Evolutionary conservation across 2,329 filamentous ascomycete genomes (phyloP).

Genomic region (Stylonectria norvegica): DNA sequence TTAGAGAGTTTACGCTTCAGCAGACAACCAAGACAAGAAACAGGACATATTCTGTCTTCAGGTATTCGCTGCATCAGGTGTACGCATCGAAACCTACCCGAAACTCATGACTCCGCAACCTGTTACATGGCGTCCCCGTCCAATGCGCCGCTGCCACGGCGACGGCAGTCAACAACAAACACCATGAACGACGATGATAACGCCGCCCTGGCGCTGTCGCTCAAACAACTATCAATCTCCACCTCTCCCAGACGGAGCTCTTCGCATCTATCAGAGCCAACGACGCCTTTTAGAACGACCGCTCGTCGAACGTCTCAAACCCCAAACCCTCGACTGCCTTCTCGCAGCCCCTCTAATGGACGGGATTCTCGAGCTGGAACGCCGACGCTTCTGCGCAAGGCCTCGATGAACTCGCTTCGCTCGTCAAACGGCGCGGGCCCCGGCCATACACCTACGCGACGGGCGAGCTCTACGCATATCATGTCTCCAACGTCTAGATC

Average conservation of each 20-base stretch:
- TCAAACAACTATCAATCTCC: constrained; percentile 44
- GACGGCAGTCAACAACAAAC: constrained; percentile 35
- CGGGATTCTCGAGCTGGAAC: constrained; percentile 46
- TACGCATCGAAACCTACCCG: too few relatives aligned
- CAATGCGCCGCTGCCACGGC: constrained; percentile 28
- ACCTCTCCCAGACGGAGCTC: constrained; percentile 29
- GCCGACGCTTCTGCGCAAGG: constrained; percentile 52
- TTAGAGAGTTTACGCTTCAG: too few relatives aligned
- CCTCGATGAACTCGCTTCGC: constrained; percentile 55
- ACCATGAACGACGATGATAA: constrained; percentile 30
- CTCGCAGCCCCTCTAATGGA: constrained; percentile 42
- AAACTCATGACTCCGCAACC: constrained; percentile 14
- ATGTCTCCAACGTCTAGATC: constrained; percentile 43
- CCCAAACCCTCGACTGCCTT: constrained; percentile 30
- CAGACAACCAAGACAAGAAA: too few relatives aligned
- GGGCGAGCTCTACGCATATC: constrained; percentile 46
- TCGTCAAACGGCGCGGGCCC: constrained; percentile 43
- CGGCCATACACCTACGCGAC: constrained; percentile 41
- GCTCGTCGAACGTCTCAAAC: constrained; percentile 30
- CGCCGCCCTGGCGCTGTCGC: constrained; percentile 38
- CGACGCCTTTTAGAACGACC: constrained; percentile 39
- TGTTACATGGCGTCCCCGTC: constrained; percentile 29
- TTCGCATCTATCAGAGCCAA: constrained; percentile 36
- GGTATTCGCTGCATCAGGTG: too few relatives aligned
- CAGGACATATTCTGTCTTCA: too few relatives aligned